phyloP scores from a whole-genome alignment of 176 grass and related monocot species.

The Carex parvula region DNA sequence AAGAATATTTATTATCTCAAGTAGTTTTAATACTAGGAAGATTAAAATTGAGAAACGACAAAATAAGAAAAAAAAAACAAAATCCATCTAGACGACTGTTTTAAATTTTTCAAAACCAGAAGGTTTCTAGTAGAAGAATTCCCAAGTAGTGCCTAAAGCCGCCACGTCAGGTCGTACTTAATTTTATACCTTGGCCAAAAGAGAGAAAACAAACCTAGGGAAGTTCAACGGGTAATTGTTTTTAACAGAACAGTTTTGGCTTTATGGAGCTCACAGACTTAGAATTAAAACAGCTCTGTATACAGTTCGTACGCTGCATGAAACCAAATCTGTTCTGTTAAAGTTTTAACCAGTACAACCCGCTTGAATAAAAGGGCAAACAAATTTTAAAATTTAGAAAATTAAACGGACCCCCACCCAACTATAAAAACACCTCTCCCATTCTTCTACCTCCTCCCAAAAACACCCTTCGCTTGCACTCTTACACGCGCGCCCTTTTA shows the following conservation, averaged over 20 bases:
- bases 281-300: too few species aligned
- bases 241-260: too few species aligned
- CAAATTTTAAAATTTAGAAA: background rate
- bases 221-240: background rate
- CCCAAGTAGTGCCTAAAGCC: background rate
- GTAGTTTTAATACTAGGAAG: background rate
- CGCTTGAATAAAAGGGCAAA: background rate
- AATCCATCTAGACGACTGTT: background rate
- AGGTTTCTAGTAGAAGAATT: background rate
- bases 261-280: too few species aligned
- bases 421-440: conserved; percentile 30
- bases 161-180: background rate
- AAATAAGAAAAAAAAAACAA: background rate
- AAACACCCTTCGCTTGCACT: background rate
- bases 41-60: background rate
- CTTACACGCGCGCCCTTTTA: background rate
- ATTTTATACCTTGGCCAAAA: background rate
- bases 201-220: background rate
- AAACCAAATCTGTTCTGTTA: too few species aligned
- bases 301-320: too few species aligned
- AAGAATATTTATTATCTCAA: background rate
- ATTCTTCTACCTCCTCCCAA: conserved; percentile 19
- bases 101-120: background rate
- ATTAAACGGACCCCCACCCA: background rate
- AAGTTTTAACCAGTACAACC: background rate